phyloP scores from a whole-genome alignment of 2,329 filamentous ascomycete genomes.

The Aspergillus arachidicola region DNA sequence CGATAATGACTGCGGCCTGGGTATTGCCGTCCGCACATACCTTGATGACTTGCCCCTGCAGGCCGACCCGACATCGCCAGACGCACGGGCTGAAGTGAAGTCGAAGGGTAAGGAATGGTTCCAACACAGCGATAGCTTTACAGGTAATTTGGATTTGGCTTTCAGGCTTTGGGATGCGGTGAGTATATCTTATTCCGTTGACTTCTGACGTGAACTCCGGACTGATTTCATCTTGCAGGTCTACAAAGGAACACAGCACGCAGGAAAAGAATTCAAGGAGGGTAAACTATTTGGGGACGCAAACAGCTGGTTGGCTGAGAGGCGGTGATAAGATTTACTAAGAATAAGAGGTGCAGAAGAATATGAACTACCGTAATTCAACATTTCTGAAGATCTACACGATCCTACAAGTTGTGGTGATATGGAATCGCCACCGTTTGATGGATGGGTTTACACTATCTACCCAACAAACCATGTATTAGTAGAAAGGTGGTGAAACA shows the following conservation, averaged over 20 bases:
- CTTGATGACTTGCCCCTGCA: slow-evolving; percentile 58
- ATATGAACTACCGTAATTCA: not conserved
- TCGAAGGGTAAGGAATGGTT: slow-evolving; percentile 62
- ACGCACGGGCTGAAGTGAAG: slow-evolving; percentile 54
- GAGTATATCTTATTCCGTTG: slow-evolving; percentile 34
- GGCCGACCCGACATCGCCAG: slow-evolving; percentile 55
- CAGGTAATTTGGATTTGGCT: slow-evolving; percentile 60
- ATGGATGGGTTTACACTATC: not conserved
- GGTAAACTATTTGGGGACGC: slow-evolving; percentile 61
- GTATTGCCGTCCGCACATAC: slow-evolving; percentile 52
- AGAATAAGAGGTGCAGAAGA: not conserved
- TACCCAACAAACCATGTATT: not conserved
- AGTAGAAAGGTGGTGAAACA: not conserved
- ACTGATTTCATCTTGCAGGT: slow-evolving; percentile 44
- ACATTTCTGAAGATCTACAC: not conserved
- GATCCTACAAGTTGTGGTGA: not conserved
- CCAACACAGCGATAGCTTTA: slow-evolving; percentile 61
- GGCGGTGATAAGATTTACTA: slow-evolving; percentile 32
- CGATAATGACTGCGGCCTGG: slow-evolving; percentile 50
- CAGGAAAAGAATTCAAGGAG: slow-evolving; percentile 55
- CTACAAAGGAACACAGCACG: slow-evolving; percentile 59
- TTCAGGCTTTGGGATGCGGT: slow-evolving; percentile 69
- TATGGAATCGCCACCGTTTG: not conserved
- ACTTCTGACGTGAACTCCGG: not conserved
- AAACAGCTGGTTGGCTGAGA: slow-evolving; percentile 58